Evolutionary conservation across 768 basidiomycete species (phyloP).

Genomic region (Sistotremastrum suecicum): DNA sequence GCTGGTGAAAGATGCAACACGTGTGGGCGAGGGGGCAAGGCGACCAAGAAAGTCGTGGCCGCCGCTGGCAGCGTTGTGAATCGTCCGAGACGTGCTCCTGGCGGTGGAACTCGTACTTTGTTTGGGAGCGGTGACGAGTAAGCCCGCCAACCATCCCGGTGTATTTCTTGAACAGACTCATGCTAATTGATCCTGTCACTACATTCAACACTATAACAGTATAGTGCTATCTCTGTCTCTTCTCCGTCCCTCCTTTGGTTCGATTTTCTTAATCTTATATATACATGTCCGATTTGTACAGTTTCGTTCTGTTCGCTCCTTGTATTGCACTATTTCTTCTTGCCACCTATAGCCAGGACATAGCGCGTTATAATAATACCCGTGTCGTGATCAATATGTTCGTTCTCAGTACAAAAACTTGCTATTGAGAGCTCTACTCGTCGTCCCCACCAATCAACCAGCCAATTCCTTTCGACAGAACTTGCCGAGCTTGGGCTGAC

Average conservation of each 20-base stretch:
- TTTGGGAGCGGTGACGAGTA: constrained; percentile 7
- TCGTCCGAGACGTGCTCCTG: constrained; percentile 7
- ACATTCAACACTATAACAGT: background rate
- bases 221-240: background rate
- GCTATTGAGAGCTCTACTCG: constrained; percentile 3
- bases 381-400: background rate
- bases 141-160: constrained; percentile 10
- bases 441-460: constrained; percentile 91
- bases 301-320: constrained; percentile 4
- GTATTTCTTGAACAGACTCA: background rate
- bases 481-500: constrained; percentile 60
- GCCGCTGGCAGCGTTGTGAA: constrained; percentile 3
- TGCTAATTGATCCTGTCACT: background rate
- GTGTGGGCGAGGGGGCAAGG: constrained; percentile 39
- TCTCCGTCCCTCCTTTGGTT: constrained; percentile 3
- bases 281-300: constrained; percentile 14
- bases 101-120: constrained; percentile 2
- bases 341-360: constrained; percentile 3
- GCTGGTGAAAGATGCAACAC: constrained; percentile 36
- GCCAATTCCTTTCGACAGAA: constrained; percentile 81
- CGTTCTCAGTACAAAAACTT: background rate
- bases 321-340: constrained; percentile 9
- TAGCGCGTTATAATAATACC: no score
- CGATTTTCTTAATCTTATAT: constrained; percentile 18
- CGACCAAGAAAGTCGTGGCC: background rate